Base-by-base conservation (phyloP, 208 protist species). In the Angomonas deanei region DNA sequence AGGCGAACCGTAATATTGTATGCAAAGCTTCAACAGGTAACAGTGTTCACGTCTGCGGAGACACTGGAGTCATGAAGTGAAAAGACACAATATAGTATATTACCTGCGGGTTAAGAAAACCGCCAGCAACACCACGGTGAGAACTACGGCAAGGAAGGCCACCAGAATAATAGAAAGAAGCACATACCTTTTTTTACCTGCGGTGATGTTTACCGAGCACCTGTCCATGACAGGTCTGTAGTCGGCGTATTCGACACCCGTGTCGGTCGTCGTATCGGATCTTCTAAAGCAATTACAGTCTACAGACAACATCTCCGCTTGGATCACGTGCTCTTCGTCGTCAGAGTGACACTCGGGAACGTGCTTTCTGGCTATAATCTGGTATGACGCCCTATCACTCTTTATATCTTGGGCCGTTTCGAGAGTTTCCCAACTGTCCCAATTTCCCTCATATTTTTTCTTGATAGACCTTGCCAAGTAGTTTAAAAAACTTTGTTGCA, bases 251-350 rank as follows among this genome's bases (percentile, higher is more conserved):
- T 5, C 8, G 13, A 19, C 17, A 21, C 15, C 19, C 42, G 15
- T 26, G 42, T 50, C 15, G 17, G 19, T 19, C 19, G 15, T n/a
- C 42, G 42, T 26, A 8, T 21, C n/a, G 15, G 50, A 11, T 34
- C 31, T 33, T 19, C 50, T 11, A 30, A 56, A 56, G 24, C 24
- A 56, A 17, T 56, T 56, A 30, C 24, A 11, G 24, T 67, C 15
- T 28, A 58, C 23, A 1, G 31, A 28, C 26, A 69, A 30, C 17
- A 69, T 52, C 13, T 49, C 39, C 10, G 39, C 56, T 27, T 69
- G 54, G 47, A 69, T 69, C 4, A 62, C 64, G 21, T 69, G 61
- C 47, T 61, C 47, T 30, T 69, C 54, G 2, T 62, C 54, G 30
- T 69, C 63, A 23, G 27, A 32, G 23, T 28, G 27, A 13, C n/a